These are phyloP conservation scores for Arabis alpina DNA, from an alignment of 345 rosid species.

Conservation along the genomic window DNA sequence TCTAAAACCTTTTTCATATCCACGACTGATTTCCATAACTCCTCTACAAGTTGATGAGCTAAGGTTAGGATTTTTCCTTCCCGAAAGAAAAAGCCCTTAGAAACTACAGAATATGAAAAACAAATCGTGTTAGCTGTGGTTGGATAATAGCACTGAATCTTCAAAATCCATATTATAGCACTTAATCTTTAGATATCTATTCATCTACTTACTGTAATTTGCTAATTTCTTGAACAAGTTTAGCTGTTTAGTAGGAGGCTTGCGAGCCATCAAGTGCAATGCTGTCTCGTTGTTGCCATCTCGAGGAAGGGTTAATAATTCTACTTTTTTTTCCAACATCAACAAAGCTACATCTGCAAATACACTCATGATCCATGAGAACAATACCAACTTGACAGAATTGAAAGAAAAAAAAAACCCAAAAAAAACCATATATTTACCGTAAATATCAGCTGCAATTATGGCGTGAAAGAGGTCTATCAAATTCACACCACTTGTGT, in stretches of 20 bases:
- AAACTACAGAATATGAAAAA: neutral
- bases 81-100: neutral
- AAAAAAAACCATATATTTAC: no score
- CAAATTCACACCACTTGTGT: accelerated
- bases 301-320: neutral
- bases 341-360: neutral
- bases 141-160: no score
- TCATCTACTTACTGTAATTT: neutral
- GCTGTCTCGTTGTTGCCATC: neutral
- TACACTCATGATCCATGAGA: no score
- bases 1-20: neutral
- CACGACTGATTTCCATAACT: neutral
- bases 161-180: no score
- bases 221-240: neutral
- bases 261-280: constrained; percentile 4
- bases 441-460: constrained; percentile 2
- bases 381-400: neutral
- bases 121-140: no score
- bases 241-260: neutral
- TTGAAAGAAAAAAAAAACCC: neutral
- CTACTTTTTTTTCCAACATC: neutral
- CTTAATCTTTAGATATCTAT: no score
- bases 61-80: neutral
- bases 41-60: neutral
- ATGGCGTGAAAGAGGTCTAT: neutral